Conservation (phyloP, 2,329 filamentous ascomycete genomes). For the Hypoxylon sp. region DNA sequence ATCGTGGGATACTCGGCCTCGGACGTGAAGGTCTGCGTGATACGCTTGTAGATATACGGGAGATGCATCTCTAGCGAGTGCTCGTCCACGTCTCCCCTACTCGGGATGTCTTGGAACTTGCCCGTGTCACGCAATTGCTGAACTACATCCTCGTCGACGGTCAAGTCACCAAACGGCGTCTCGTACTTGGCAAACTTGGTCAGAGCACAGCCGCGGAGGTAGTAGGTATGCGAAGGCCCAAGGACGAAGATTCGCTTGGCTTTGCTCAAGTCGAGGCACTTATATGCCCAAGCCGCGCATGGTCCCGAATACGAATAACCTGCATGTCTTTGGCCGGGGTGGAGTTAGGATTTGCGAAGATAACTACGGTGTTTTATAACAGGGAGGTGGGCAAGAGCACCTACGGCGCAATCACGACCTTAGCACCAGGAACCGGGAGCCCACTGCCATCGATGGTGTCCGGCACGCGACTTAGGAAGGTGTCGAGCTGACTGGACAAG, state of each 20-base stretch:
- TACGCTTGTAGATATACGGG: constrained; percentile 89
- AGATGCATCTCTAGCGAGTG: constrained; percentile 98
- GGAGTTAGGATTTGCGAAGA: constrained; percentile 30
- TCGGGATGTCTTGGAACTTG: constrained; percentile 75
- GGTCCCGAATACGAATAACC: constrained; percentile 93
- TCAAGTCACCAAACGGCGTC: constrained; percentile 80
- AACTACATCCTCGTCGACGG: constrained; percentile 71
- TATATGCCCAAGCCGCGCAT: constrained; percentile 96
- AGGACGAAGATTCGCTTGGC: constrained; percentile 92
- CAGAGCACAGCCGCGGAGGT: constrained; percentile 81
- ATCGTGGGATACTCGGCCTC: constrained; percentile 75
- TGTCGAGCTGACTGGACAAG: constrained; percentile 79
- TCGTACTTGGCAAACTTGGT: constrained; percentile 77
- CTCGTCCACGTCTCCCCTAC: constrained; percentile 79
- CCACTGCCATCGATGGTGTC: constrained; percentile 68
- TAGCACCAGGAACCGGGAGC: constrained; percentile 79
- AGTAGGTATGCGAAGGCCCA: constrained; percentile 91
- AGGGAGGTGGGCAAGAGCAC: constrained; percentile 52
- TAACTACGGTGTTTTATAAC: constrained; percentile 14
- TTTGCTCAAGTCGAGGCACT: constrained; percentile 82
- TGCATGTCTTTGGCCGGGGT: constrained; percentile 75
- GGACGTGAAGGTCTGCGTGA: constrained; percentile 64
- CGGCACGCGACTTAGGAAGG: constrained; percentile 80
- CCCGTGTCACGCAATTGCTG: constrained; percentile 63
- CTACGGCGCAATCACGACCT: constrained; percentile 94